Percentiles rank a stretch among this genome's conserved stretches.
These are phyloP conservation scores for Malania oleifera DNA, from an alignment of 164 flowering plant genomes.

Conservation along the genomic window DNA sequence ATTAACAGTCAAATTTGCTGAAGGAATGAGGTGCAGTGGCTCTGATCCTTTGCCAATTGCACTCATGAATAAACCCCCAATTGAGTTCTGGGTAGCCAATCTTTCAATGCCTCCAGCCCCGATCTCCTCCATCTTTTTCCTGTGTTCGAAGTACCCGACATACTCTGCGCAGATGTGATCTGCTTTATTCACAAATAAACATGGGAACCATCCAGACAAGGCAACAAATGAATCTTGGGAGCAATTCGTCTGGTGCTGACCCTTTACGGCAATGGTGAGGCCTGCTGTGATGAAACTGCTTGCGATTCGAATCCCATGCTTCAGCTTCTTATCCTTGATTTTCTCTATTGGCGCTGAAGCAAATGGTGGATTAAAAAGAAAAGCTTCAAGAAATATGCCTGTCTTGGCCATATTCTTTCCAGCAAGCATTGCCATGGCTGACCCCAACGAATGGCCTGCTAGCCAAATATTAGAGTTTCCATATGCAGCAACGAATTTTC, in stretches of 20 bases:
- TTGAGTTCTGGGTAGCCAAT: conserved; percentile 57
- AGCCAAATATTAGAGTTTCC: conserved; percentile 60
- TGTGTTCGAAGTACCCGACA: conserved; percentile 67
- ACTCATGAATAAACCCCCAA: conserved; percentile 41
- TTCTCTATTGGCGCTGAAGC: conserved; percentile 67
- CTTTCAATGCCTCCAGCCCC: conserved; percentile 54
- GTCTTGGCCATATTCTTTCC: conserved; percentile 77
- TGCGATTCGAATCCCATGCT: conserved; percentile 61
- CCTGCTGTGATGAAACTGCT: conserved; percentile 73
- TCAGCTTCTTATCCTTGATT: conserved; percentile 54
- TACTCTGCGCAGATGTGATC: conserved; percentile 71
- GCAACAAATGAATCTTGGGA: conserved; percentile 39
- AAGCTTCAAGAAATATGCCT: conserved; percentile 54
- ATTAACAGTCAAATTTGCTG: conserved; percentile 50
- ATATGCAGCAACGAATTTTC: conserved; percentile 42
- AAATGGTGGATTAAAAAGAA: conserved; percentile 87
- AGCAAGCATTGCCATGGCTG: conserved; percentile 80
- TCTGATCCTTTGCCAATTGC: conserved; percentile 51
- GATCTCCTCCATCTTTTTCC: conserved; percentile 62
- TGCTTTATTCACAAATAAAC: conserved; percentile 52
- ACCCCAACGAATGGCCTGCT: conserved; percentile 89
- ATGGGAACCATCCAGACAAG: conserved; percentile 57
- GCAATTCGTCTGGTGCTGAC: conserved; percentile 8
- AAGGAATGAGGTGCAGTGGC: conserved; percentile 65
- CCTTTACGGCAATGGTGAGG: conserved; percentile 42